Evolutionary conservation across 768 basidiomycete species (phyloP).

Genomic region (Phlebiopsis flavidoalba): DNA sequence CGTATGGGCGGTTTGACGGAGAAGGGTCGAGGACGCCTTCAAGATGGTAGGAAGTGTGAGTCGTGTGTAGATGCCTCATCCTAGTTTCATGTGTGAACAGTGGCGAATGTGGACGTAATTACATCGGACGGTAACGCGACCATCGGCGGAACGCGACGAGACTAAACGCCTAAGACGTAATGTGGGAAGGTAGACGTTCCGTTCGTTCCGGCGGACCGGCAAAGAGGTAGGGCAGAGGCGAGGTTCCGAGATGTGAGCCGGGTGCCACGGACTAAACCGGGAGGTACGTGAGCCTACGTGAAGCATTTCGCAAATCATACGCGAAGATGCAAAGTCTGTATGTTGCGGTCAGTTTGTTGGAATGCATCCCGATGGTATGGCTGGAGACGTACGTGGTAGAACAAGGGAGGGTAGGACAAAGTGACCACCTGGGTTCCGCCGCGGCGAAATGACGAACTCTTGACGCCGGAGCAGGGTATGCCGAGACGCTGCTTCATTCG

Average conservation of each 20-base stretch:
- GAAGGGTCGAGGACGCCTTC: background rate
- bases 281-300: constrained; percentile 15
- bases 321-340: constrained; percentile 8
- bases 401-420: background rate
- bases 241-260: too few species aligned
- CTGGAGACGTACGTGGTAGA: too few species aligned
- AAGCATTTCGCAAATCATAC: constrained; percentile 19
- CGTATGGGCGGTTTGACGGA: background rate
- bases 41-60: background rate
- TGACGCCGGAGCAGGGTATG: background rate
- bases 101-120: background rate
- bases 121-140: background rate
- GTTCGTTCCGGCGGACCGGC: too few species aligned
- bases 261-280: constrained; percentile 34
- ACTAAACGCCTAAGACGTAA: too few species aligned
- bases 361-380: too few species aligned
- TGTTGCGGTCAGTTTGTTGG: too few species aligned
- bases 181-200: too few species aligned
- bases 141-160: too few species aligned
- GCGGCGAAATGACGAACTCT: background rate
- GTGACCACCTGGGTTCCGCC: background rate
- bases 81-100: too few species aligned
- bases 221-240: too few species aligned
- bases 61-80: background rate
- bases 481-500: background rate